phyloP scores from a whole-genome alignment of 208 protist genomes.

The Vickermania ingenoplastis region DNA sequence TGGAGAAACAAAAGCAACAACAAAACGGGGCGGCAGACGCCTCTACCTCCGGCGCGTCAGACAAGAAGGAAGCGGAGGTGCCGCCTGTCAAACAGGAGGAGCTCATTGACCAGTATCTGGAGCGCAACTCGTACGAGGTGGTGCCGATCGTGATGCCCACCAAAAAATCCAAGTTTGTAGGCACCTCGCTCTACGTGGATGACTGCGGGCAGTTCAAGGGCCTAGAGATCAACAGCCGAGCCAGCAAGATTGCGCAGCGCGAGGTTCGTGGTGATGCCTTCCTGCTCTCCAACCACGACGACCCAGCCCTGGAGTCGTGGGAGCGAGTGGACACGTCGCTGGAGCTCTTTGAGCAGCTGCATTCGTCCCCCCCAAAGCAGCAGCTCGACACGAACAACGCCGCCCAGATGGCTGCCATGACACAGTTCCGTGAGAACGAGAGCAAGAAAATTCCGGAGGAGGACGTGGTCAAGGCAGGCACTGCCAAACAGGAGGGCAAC shows the following conservation, averaged over 20 bases:
- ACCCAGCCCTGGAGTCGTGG: conserved; percentile 82
- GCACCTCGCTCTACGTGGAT: conserved; percentile 85
- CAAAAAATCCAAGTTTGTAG: conserved; percentile 57
- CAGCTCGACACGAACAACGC: conserved; percentile 56
- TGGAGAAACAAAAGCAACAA: conserved; percentile 3
- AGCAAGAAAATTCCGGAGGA: conserved; percentile 54
- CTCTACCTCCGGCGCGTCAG: conserved; percentile 3
- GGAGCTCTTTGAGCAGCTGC: conserved; percentile 28
- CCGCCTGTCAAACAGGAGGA: conserved; percentile 31
- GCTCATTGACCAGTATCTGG: conserved; percentile 65
- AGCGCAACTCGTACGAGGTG: conserved; percentile 75
- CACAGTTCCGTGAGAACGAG: conserved; percentile 46
- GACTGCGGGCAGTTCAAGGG: conserved; percentile 84
- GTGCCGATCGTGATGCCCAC: conserved; percentile 80
- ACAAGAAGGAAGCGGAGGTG: conserved; percentile 5
- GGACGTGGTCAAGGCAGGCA: conserved; percentile 39
- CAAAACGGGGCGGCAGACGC: conserved; percentile 5
- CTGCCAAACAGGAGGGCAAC: conserved; percentile 62
- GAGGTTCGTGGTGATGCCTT: conserved; percentile 86
- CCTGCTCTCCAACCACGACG: conserved; percentile 79
- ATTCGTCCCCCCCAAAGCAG: conserved; percentile 28
- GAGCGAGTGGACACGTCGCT: conserved; percentile 59
- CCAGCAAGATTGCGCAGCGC: conserved; percentile 74
- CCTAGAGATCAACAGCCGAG: conserved; percentile 65
- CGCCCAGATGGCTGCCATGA: conserved; percentile 51